Conservation (phyloP, 768 basidiomycete genomes). For the Lanmaoa rubissima region DNA sequence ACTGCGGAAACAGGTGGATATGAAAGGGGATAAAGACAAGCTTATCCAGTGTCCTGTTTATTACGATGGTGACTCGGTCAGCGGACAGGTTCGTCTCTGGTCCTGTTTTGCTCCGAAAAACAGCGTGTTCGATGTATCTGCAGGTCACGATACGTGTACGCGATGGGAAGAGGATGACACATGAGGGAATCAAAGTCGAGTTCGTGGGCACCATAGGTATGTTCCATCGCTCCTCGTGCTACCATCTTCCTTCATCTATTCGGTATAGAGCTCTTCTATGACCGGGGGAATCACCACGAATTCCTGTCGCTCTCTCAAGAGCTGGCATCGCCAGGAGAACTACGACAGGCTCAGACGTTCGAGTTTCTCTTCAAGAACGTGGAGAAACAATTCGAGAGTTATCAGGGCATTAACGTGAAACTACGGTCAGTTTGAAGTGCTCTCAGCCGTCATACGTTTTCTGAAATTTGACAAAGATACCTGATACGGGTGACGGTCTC, state of each 20-base stretch:
- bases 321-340: slow-evolving; percentile 92
- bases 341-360: slow-evolving; percentile 94
- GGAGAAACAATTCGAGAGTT: slow-evolving; percentile 98
- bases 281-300: slow-evolving; percentile 97
- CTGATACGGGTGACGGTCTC: slow-evolving; percentile 90
- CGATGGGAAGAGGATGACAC: slow-evolving; percentile 92
- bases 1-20: slow-evolving; percentile 81
- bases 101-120: neutral
- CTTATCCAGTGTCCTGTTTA: slow-evolving; percentile 85
- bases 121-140: neutral
- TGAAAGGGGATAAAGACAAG: slow-evolving; percentile 88
- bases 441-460: neutral
- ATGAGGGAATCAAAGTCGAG: slow-evolving; percentile 97
- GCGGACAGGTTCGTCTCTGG: slow-evolving; percentile 65
- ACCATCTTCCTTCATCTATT: neutral
- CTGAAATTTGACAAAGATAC: slow-evolving; percentile 55
- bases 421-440: slow-evolving; percentile 59
- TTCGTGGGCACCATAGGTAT: slow-evolving; percentile 93
- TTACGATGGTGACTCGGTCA: slow-evolving; percentile 92
- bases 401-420: slow-evolving; percentile 98
- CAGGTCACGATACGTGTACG: slow-evolving; percentile 86
- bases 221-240: slow-evolving; percentile 25
- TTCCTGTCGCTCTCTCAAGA: slow-evolving; percentile 96
- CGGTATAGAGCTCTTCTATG: slow-evolving; percentile 78
- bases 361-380: slow-evolving; percentile 99